Evolutionary conservation across 805 yeast species (phyloP).

Genomic region (Kockiozyma suomiensis): DNA sequence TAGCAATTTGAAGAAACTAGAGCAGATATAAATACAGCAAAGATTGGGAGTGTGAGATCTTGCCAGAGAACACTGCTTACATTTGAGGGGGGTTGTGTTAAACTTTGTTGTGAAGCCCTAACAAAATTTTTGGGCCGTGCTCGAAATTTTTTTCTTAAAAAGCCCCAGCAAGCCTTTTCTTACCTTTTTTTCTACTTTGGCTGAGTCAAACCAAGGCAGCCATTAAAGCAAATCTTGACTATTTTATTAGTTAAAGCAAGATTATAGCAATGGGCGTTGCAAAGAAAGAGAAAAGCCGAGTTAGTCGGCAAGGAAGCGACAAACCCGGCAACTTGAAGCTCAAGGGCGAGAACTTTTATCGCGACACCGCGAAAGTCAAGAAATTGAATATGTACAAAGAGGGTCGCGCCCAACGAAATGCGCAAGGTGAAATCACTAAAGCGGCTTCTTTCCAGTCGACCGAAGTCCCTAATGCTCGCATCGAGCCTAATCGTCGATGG

Average conservation of each 20-base stretch:
- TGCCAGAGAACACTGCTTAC: no score
- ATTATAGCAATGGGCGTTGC: slow-evolving; percentile 74
- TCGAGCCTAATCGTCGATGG: slow-evolving; percentile 96
- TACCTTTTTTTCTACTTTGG: background rate
- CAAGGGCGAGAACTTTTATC: slow-evolving; percentile 94
- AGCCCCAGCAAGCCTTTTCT: background rate
- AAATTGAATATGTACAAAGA: slow-evolving; percentile 90
- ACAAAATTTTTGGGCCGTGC: slow-evolving; percentile 10
- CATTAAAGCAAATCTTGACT: background rate
- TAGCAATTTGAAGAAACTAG: no score
- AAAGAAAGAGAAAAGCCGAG: slow-evolving; percentile 87
- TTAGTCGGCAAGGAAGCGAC: slow-evolving; percentile 70
- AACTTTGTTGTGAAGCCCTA: slow-evolving; percentile 2
- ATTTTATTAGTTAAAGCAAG: background rate
- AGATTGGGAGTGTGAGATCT: no score
- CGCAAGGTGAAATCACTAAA: slow-evolving; percentile 79
- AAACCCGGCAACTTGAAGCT: slow-evolving; percentile 85
- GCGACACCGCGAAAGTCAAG: slow-evolving; percentile 50
- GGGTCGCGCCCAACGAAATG: slow-evolving; percentile 85
- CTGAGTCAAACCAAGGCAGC: background rate
- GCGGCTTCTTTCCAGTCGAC: slow-evolving; percentile 89
- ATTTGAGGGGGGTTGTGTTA: background rate
- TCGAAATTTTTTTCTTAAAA: slow-evolving; percentile 7
- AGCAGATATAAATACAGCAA: background rate
- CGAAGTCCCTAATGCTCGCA: slow-evolving; percentile 86